A percentile compares a stretch with the other conserved stretches of the same genome.
These are phyloP conservation scores for Coemansia sp. DNA, from an alignment of 192 early-diverging fungal species.

Conservation along the genomic window DNA sequence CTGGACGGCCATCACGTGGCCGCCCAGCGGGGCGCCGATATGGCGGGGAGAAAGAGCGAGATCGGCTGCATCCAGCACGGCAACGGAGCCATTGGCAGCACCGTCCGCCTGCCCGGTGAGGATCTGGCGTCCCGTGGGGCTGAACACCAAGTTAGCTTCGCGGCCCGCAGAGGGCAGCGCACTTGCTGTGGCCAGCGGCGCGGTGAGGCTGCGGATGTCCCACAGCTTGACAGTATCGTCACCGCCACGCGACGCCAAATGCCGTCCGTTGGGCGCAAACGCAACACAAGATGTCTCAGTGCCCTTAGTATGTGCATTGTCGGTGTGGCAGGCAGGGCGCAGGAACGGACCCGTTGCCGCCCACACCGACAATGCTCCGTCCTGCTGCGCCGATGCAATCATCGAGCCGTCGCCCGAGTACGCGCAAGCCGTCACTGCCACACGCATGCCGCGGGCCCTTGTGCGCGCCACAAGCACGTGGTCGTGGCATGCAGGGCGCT, in stretches of 20 bases:
- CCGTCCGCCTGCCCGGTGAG: constrained; percentile 63
- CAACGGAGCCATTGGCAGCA: background rate
- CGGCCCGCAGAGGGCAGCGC: constrained; percentile 68
- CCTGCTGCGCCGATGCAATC: constrained; percentile 60
- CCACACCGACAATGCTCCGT: constrained; percentile 84
- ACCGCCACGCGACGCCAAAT: constrained; percentile 75
- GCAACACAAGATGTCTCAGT: constrained; percentile 70
- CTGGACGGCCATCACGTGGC: constrained; percentile 69
- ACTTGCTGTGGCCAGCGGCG: constrained; percentile 61
- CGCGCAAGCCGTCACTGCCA: constrained; percentile 68
- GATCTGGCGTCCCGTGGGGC: constrained; percentile 77
- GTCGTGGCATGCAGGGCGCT: constrained; percentile 66
- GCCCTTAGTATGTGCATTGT: constrained; percentile 69
- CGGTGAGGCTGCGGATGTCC: constrained; percentile 68
- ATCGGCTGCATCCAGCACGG: constrained; percentile 14
- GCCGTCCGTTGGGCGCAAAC: constrained; percentile 67
- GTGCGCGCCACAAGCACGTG: constrained; percentile 69
- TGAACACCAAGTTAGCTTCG: constrained; percentile 81
- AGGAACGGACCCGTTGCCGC: constrained; percentile 58
- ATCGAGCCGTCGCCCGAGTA: constrained; percentile 70
- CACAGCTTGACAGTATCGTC: constrained; percentile 93
- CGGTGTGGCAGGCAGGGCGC: constrained; percentile 62
- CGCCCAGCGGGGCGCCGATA: background rate
- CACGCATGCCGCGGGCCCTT: constrained; percentile 58
- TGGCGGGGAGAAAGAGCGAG: constrained; percentile 4